phyloP scores from a whole-genome alignment of 78 protist genomes.

The Isochrysis galbana region DNA sequence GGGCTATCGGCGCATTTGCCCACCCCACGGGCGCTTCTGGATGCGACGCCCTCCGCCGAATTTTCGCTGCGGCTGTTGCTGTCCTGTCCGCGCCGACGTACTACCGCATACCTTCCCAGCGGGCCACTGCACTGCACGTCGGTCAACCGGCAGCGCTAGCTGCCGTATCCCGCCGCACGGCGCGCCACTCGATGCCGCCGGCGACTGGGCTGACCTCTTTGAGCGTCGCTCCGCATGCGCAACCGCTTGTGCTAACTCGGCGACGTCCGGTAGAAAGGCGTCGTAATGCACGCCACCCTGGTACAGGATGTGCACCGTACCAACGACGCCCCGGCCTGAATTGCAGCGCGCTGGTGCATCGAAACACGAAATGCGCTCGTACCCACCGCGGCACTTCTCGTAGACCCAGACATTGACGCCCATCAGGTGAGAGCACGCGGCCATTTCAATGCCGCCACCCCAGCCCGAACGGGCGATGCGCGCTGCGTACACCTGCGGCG shows the following conservation, averaged over 20 bases:
- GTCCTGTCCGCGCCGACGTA: too few species aligned
- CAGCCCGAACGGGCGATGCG: slow-evolving; percentile 21
- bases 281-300: slow-evolving; percentile 37
- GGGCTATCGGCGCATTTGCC: too few species aligned
- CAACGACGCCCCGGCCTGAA: too few species aligned
- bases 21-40: too few species aligned
- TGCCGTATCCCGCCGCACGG: too few species aligned
- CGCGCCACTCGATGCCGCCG: too few species aligned
- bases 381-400: not conserved
- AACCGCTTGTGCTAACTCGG: not conserved
- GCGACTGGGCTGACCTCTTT: too few species aligned
- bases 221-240: not conserved
- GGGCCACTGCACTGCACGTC: too few species aligned
- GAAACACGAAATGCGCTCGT: slow-evolving; percentile 21
- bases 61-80: too few species aligned
- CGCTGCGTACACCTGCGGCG: not conserved
- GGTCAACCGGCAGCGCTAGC: too few species aligned
- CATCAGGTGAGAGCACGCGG: not conserved
- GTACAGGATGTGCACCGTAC: slow-evolving; percentile 12
- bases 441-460: slow-evolving; percentile 52
- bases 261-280: slow-evolving; percentile 20
- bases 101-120: too few species aligned
- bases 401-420: slow-evolving; percentile 24
- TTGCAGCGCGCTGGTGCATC: not conserved
- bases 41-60: too few species aligned